Conservation (phyloP, 306 rosid genomes). For the Cucumis cinereus region DNA sequence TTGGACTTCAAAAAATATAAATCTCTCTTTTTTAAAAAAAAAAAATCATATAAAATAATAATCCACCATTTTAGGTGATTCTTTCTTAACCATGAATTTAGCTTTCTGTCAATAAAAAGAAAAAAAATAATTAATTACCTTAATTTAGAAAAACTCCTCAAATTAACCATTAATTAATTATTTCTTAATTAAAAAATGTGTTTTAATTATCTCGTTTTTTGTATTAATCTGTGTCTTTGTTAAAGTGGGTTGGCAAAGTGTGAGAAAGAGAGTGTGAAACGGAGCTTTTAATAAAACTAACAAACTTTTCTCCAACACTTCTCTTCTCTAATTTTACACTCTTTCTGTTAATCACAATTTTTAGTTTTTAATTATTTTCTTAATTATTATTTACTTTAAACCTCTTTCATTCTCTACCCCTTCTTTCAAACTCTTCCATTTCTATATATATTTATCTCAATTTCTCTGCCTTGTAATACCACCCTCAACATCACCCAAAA, state of each 20-base stretch:
- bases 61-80: not conserved
- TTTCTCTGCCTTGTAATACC: conserved; percentile 4
- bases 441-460: conserved; percentile 4
- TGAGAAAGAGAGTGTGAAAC: conserved; percentile 89
- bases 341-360: conserved; percentile 34
- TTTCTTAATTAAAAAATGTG: not conserved
- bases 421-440: conserved; percentile 24
- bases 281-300: conserved; percentile 25
- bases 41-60: not conserved
- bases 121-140: not conserved
- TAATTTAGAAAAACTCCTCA: not conserved
- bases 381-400: not conserved
- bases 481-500: not conserved
- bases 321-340: conserved; percentile 35
- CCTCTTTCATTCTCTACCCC: conserved; percentile 7
- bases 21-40: not conserved
- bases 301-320: conserved; percentile 23
- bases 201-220: not conserved
- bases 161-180: not conserved
- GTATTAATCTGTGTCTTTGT: not conserved
- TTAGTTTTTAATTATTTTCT: not conserved
- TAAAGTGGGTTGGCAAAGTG: conserved; percentile 67
- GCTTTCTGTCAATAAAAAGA: not conserved
- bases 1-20: not conserved
- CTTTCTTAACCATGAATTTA: conserved; percentile 9